Conservation (phyloP, 495 filamentous ascomycete species). For the Aspergillus asperescens region DNA sequence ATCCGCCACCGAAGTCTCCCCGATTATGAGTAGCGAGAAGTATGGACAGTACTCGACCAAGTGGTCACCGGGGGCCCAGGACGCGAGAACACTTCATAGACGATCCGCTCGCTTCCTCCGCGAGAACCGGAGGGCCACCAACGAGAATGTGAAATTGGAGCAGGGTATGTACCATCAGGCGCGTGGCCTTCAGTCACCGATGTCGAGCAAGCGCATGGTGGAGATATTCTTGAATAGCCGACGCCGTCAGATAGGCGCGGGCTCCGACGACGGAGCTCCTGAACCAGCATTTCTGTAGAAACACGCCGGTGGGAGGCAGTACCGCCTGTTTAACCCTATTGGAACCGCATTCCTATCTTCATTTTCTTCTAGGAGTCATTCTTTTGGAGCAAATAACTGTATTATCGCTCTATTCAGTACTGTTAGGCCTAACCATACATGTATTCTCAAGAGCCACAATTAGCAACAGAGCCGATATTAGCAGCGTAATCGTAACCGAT, state of each 20-base stretch:
- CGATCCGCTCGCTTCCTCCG: conserved; percentile 28
- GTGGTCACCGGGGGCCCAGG: conserved; percentile 27
- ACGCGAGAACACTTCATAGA: conserved; percentile 24
- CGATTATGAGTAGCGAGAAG: conserved; percentile 28
- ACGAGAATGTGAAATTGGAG: conserved; percentile 30
- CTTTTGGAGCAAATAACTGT: conserved; percentile 2
- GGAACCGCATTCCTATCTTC: not conserved
- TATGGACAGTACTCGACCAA: conserved; percentile 29
- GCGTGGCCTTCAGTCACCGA: conserved; percentile 23
- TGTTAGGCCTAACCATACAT: not conserved
- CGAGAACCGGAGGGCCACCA: conserved; percentile 24
- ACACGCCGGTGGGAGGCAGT: not conserved
- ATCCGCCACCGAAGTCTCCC: conserved; percentile 13
- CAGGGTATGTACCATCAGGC: conserved; percentile 22
- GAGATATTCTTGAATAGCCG: conserved; percentile 55
- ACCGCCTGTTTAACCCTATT: not conserved
- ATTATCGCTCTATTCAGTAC: not conserved
- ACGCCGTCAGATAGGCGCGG: conserved; percentile 37
- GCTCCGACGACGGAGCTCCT: conserved; percentile 17
- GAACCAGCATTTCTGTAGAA: conserved; percentile 28
- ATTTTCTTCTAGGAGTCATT: not conserved
- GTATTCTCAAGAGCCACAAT: not conserved
- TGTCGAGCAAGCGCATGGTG: conserved; percentile 55
- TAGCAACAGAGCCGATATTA: too few relatives aligned
- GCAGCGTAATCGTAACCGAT: too few relatives aligned